These are phyloP conservation scores for Calonectria pauciramosa DNA, from an alignment of 2,329 filamentous ascomycete species.

Conservation along the genomic window DNA sequence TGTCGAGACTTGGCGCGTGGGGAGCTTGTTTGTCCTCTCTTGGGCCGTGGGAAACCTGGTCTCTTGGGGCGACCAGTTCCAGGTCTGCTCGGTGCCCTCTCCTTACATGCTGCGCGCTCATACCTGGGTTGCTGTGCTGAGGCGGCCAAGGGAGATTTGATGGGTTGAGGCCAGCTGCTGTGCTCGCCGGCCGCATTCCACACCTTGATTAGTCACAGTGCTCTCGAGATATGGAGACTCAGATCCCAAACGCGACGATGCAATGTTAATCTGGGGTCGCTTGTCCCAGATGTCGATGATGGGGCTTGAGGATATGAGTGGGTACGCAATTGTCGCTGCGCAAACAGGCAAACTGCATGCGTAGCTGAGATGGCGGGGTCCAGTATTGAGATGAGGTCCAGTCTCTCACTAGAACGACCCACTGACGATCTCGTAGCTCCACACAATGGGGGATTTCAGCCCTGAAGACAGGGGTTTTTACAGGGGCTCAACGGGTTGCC, in stretches of 20 bases:
- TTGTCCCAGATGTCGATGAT: neutral
- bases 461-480: neutral
- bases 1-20: neutral
- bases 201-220: neutral
- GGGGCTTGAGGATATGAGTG: neutral
- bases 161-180: neutral
- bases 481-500: neutral
- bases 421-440: neutral
- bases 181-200: neutral
- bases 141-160: slow-evolving; percentile 1
- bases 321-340: neutral
- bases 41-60: slow-evolving; percentile 2
- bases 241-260: neutral
- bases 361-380: slow-evolving; percentile 5
- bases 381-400: neutral
- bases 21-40: neutral
- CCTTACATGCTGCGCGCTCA: neutral
- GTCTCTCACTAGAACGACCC: neutral
- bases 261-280: neutral
- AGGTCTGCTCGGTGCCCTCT: neutral
- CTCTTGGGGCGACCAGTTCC: slow-evolving; percentile 8
- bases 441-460: neutral
- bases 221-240: neutral
- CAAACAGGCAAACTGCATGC: slow-evolving; percentile 7
- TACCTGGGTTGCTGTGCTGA: neutral